phyloP scores from a whole-genome alignment of 768 basidiomycete species.

The Mycena floridula region DNA sequence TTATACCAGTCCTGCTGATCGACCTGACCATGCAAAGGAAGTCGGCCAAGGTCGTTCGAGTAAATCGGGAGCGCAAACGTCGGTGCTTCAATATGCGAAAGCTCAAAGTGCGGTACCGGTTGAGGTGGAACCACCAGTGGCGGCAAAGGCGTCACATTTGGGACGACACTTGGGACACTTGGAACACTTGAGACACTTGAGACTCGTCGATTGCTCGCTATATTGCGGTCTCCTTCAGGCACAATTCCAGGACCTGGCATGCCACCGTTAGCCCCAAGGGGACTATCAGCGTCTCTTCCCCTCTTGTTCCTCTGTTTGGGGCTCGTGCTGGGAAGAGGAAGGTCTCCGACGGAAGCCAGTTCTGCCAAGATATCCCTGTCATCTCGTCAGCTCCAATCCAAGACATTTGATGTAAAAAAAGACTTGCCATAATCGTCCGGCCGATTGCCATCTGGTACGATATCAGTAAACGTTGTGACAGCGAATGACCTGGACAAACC shows the following conservation, averaged over 20 bases:
- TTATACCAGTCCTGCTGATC: not conserved
- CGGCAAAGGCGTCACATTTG: not conserved
- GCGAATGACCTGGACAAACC: constrained; percentile 5
- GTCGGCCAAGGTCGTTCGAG: constrained; percentile 34
- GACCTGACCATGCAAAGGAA: constrained; percentile 28
- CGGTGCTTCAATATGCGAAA: not conserved
- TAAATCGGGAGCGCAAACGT: constrained; percentile 32
- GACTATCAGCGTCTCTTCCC: constrained; percentile 53
- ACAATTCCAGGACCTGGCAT: not conserved
- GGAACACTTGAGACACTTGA: not conserved
- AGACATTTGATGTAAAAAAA: constrained; percentile 1
- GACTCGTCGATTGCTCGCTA: not conserved
- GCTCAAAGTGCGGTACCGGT: not conserved
- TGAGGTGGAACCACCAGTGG: not conserved
- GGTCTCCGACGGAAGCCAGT: constrained; percentile 63
- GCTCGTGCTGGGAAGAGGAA: constrained; percentile 56
- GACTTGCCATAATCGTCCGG: constrained; percentile 13
- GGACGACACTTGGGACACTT: not conserved
- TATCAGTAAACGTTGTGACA: not conserved
- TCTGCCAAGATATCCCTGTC: constrained; percentile 76
- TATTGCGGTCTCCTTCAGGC: not conserved
- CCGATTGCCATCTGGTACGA: constrained; percentile 10
- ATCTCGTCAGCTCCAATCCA: constrained; percentile 17
- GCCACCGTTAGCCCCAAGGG: constrained; percentile 11
- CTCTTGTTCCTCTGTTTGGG: constrained; percentile 50